Evolutionary conservation across 2,329 filamentous ascomycete genomes (phyloP).

Genomic region (Beauveria pseudobassiana): DNA sequence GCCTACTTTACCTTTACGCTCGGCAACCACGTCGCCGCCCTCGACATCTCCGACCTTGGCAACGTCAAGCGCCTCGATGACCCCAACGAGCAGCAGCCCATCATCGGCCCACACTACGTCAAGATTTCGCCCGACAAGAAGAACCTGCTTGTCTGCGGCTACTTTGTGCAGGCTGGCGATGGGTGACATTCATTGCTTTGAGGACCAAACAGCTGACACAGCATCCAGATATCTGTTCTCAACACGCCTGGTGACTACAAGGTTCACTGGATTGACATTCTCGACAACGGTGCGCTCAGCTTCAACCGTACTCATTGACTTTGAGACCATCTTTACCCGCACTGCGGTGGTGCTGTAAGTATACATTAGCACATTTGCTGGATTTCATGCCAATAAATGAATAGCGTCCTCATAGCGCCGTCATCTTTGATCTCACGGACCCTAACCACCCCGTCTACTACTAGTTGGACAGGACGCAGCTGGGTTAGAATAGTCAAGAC

Average conservation of each 20-base stretch:
- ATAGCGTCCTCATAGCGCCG: conserved; percentile 44
- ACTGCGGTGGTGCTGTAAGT: conserved; percentile 42
- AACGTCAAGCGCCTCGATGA: conserved; percentile 55
- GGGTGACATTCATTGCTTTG: background rate
- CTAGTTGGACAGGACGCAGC: conserved; percentile 16
- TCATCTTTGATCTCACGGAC: conserved; percentile 50
- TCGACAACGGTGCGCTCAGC: conserved; percentile 43
- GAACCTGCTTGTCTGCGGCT: conserved; percentile 56
- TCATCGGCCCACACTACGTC: conserved; percentile 55
- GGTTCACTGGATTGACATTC: conserved; percentile 53
- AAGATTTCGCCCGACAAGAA: conserved; percentile 58
- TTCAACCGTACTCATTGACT: conserved; percentile 56
- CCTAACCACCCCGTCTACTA: conserved; percentile 44
- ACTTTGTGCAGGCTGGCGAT: conserved; percentile 56
- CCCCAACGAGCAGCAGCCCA: conserved; percentile 49
- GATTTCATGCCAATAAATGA: background rate
- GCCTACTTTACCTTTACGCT: conserved; percentile 54
- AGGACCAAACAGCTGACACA: background rate
- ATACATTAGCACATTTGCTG: no score
- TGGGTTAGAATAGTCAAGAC: background rate
- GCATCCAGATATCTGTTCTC: conserved; percentile 42
- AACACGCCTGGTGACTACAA: conserved; percentile 57
- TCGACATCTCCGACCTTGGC: conserved; percentile 54
- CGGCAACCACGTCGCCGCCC: conserved; percentile 53
- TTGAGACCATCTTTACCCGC: conserved; percentile 40